These are phyloP conservation scores for Begonia loranthoides DNA, from an alignment of 306 rosid genomes.

Conservation along the genomic window DNA sequence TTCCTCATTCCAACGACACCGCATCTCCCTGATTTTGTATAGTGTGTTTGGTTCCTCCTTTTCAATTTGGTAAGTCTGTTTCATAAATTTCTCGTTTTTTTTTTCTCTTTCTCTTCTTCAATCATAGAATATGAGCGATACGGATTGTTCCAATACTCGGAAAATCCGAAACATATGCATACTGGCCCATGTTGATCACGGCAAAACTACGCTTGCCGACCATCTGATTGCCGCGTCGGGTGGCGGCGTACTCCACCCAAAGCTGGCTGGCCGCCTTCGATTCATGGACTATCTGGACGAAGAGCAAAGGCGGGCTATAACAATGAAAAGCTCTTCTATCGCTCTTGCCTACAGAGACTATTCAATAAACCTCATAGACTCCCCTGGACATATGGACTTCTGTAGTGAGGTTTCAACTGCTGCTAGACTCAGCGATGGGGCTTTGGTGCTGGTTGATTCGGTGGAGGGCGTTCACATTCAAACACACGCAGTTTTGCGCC, in stretches of 20 bases:
- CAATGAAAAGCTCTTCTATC: conserved; percentile 86
- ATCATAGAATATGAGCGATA: no score
- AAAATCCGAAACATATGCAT: conserved; percentile 72
- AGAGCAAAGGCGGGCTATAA: conserved; percentile 81
- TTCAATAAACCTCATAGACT: conserved; percentile 69
- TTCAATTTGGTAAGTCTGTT: no score
- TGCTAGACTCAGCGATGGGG: conserved; percentile 78
- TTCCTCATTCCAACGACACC: no score
- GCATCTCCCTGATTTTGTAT: no score
- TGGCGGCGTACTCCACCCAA: conserved; percentile 59
- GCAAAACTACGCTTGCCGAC: conserved; percentile 85
- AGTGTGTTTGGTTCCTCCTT: no score
- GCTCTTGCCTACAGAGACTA: conserved; percentile 25
- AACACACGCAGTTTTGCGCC: conserved; percentile 84
- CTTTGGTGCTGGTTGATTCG: conserved; percentile 67
- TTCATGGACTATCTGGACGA: conserved; percentile 86
- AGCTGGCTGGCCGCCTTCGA: conserved; percentile 67
- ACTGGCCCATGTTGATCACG: conserved; percentile 87
- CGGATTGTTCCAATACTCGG: conserved; percentile 17
- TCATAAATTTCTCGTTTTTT: no score
- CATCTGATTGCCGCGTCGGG: conserved; percentile 67
- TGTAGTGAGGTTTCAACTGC: conserved; percentile 93
- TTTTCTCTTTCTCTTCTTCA: no score
- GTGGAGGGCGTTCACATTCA: conserved; percentile 93
- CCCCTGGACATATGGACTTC: conserved; percentile 91